Conservation (phyloP, 768 basidiomycete genomes). For the Tubosaeta brunneosetosa region DNA sequence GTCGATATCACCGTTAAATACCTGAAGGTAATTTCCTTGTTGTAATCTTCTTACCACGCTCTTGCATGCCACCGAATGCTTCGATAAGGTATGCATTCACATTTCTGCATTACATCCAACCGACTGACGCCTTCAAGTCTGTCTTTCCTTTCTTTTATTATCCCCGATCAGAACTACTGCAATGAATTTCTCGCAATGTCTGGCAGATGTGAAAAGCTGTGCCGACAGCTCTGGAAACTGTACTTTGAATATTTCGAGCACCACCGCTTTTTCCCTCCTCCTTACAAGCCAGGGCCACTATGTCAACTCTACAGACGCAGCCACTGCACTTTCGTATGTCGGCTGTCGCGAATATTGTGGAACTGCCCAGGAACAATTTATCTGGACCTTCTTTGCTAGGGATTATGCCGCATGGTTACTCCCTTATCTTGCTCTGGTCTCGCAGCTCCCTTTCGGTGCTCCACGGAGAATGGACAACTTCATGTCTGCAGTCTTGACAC, state of each 20-base stretch:
- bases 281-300: conserved; percentile 6
- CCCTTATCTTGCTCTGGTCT: conserved; percentile 46
- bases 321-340: conserved; percentile 9
- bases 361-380: conserved; percentile 8
- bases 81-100: conserved; percentile 1
- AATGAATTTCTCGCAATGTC: conserved; percentile 10
- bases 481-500: conserved; percentile 37
- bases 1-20: no score
- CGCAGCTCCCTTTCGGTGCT: conserved; percentile 47
- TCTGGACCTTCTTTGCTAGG: conserved; percentile 27
- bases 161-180: not conserved
- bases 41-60: no score
- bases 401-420: conserved; percentile 43
- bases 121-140: not conserved
- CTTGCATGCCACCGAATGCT: conserved; percentile 1
- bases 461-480: conserved; percentile 37
- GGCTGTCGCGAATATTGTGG: conserved; percentile 14
- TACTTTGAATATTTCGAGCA: conserved; percentile 2
- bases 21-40: not conserved
- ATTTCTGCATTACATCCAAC: not conserved
- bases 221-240: conserved; percentile 3
- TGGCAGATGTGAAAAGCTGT: conserved; percentile 4
- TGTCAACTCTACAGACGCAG: not conserved
- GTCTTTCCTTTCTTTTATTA: not conserved
- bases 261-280: conserved; percentile 13